A percentile compares a stretch with the other conserved stretches of the same genome.
Evolutionary conservation across 2,329 filamentous ascomycete genomes (phyloP).

Genomic region (Hymenoscyphus scutula): DNA sequence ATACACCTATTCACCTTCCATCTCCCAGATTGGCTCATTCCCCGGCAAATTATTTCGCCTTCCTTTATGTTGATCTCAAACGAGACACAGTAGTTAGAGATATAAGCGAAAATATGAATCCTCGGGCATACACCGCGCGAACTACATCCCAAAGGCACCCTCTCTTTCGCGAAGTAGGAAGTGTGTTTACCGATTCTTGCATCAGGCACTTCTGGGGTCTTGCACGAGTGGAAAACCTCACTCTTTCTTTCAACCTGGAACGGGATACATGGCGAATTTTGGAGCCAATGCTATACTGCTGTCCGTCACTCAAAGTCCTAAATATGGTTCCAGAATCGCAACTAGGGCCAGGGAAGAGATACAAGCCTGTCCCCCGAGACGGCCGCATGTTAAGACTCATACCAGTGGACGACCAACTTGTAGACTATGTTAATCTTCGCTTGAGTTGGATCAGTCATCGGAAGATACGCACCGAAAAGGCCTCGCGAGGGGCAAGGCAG

Average conservation of each 20-base stretch:
- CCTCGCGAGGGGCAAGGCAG: neutral
- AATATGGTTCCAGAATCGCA: slow-evolving; percentile 1
- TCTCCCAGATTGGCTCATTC: neutral
- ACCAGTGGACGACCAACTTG: neutral
- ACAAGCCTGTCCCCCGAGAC: neutral
- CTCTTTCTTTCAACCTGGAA: neutral
- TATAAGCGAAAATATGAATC: neutral
- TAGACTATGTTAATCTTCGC: neutral
- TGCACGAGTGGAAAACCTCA: neutral
- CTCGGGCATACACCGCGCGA: neutral
- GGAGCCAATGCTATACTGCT: neutral
- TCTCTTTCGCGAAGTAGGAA: neutral
- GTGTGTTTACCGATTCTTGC: neutral
- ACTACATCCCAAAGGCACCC: neutral
- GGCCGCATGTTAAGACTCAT: neutral
- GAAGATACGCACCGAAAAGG: neutral
- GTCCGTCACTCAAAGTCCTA: neutral
- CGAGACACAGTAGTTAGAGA: neutral
- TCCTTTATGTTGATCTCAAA: neutral
- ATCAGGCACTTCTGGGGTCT: neutral
- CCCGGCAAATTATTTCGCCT: neutral
- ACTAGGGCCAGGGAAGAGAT: neutral
- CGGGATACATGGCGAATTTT: neutral
- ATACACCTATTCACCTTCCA: neutral
- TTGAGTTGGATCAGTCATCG: neutral